These are phyloP conservation scores for Domatiomyces globalis DNA, from an alignment of 2,329 filamentous ascomycete species.

Conservation along the genomic window DNA sequence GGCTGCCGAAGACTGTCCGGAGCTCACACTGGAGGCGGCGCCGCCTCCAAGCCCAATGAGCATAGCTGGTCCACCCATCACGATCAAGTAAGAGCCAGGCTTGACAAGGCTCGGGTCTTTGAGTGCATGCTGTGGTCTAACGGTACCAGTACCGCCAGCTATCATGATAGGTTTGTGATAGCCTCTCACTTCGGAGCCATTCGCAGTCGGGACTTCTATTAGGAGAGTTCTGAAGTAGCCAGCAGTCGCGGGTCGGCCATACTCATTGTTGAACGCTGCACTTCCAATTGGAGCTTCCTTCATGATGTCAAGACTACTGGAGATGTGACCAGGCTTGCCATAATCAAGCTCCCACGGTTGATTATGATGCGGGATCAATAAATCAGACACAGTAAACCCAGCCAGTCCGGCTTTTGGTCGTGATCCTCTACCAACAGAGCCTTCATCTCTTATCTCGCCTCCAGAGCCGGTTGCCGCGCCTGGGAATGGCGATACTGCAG, in stretches of 20 bases:
- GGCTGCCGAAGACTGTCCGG: constrained; percentile 76
- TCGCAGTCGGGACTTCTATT: constrained; percentile 48
- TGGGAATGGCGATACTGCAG: constrained; percentile 82
- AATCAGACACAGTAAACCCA: constrained; percentile 90
- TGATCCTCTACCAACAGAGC: constrained; percentile 82
- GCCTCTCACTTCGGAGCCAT: constrained; percentile 60
- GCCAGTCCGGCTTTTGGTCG: constrained; percentile 81
- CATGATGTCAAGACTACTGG: constrained; percentile 93
- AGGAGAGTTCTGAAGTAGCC: constrained; percentile 88
- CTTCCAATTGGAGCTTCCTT: constrained; percentile 90
- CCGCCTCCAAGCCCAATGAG: constrained; percentile 91
- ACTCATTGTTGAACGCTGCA: constrained; percentile 95
- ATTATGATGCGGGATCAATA: constrained; percentile 68
- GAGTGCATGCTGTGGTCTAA: constrained; percentile 76
- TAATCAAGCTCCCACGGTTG: constrained; percentile 78
- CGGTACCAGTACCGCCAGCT: constrained; percentile 85
- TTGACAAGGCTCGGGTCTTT: constrained; percentile 69
- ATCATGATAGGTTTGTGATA: constrained; percentile 99
- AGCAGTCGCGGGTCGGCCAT: constrained; percentile 73
- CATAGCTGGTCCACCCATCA: constrained; percentile 93
- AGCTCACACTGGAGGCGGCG: constrained; percentile 81
- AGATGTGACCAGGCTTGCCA: constrained; percentile 80
- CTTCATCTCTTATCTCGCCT: constrained; percentile 91
- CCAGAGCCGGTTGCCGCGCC: constrained; percentile 91
- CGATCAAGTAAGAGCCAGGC: constrained; percentile 78